Evolutionary conservation across 345 rosid genomes (phyloP).

Genomic region (Salix viminalis): DNA sequence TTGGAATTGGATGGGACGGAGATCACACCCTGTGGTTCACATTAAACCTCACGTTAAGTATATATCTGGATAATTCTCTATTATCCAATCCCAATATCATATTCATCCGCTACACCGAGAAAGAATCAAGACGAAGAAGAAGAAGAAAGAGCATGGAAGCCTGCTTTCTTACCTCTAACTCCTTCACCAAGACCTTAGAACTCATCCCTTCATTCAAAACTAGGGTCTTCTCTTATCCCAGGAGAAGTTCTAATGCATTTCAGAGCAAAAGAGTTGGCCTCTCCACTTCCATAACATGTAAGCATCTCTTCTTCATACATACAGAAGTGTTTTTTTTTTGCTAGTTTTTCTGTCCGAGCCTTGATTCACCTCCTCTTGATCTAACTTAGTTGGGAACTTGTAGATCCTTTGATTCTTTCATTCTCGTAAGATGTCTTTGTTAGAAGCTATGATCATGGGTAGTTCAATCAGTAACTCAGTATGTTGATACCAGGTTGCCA

Average conservation of each 20-base stretch:
- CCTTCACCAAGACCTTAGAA: constrained; percentile 45
- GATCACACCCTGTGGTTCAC: constrained; percentile 41
- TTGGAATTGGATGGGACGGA: constrained; percentile 7
- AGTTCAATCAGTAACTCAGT: not conserved
- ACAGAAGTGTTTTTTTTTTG: no score
- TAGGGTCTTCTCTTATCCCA: constrained; percentile 34
- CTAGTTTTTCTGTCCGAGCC: not conserved
- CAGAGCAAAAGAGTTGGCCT: constrained; percentile 31
- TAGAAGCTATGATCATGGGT: no score
- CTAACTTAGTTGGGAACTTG: no score
- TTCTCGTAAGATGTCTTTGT: no score
- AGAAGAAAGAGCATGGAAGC: constrained; percentile 50
- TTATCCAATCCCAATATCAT: not conserved
- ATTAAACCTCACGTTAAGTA: constrained; percentile 16
- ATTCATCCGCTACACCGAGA: not conserved
- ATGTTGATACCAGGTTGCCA: constrained; percentile 48
- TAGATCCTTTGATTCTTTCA: no score
- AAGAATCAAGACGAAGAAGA: not conserved
- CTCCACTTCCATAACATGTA: constrained; percentile 43
- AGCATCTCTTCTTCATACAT: constrained; percentile 5
- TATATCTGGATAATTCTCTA: not conserved
- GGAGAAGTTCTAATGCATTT: constrained; percentile 29
- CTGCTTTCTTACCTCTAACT: constrained; percentile 58
- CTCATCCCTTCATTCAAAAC: constrained; percentile 40
- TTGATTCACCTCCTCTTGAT: no score